Base-by-base conservation (phyloP, 1,284 basidiomycete genomes). In the Microbotryum violaceum region DNA sequence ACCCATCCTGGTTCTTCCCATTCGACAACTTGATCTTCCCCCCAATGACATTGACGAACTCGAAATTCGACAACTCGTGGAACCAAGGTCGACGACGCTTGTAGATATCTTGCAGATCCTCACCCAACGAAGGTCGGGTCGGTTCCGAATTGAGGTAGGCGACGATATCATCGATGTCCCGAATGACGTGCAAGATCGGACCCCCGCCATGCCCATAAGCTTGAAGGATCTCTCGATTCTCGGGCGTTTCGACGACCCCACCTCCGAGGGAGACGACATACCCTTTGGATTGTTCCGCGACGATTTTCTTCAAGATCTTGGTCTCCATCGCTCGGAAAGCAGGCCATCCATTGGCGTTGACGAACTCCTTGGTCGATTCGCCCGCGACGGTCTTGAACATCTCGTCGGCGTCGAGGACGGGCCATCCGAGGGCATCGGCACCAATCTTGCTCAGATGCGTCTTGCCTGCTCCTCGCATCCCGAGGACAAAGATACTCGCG, bases 391-490 rank as follows among this genome's bases (percentile, higher is more conserved):
- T 54, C 33, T 61, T 42, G 49, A 67, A 67, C 51, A 82, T 76
- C 69, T 85, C 85, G 72, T 99, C 94, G 33, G 92, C 92, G 72
- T 99, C 96, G 70, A 94, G 77, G 74, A 89, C 88, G 2, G 83
- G 80, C 79, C 91, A 88, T 2, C 80, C 82, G 7, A 97, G 82
- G 0, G 85, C 79, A 16, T 81, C 77, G 1, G 91, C 86, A 8
- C 89, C 91, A 45, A 91, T 79, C 57, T 82, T 79, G 23, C 93
- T 91, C 63, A 97, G 82, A 77, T 87, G 88, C 1, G 89, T 90
- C 80, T 98, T 98, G 59, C 96, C 94, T 0, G 91, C 89, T 6
- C 94, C 94, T 44, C 94, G 88, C 94, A 99, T 97, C 47, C 94
- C 93, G 60, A 94, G 51, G 68, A 97, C 78, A 62, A 97, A 77